phyloP scores from a whole-genome alignment of 768 basidiomycete genomes.

The Serpula lacrymans region DNA sequence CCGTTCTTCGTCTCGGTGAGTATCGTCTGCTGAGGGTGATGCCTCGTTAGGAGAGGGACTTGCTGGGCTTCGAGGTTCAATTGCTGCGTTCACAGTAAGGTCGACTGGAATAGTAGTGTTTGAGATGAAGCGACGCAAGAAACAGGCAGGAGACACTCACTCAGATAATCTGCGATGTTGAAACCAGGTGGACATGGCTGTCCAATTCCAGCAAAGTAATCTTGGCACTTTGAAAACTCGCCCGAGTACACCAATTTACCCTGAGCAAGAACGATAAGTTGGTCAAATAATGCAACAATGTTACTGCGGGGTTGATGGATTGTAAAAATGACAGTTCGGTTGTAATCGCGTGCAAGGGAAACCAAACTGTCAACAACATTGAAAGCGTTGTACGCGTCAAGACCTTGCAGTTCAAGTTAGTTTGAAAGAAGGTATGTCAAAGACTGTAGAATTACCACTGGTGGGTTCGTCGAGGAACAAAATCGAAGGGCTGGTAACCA shows the following conservation, averaged over 20 bases:
- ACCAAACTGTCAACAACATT: conserved; percentile 91
- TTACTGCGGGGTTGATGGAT: conserved; percentile 98
- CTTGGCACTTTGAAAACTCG: conserved; percentile 67
- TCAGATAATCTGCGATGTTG: conserved; percentile 96
- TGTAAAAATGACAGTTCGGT: conserved; percentile 94
- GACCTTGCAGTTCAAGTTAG: conserved; percentile 45
- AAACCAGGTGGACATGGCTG: conserved; percentile 89
- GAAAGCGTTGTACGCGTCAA: conserved; percentile 93
- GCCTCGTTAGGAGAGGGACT: conserved; percentile 25
- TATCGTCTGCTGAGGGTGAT: conserved; percentile 33
- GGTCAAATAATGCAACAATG: conserved; percentile 94
- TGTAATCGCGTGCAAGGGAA: conserved; percentile 81
- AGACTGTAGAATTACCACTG: conserved; percentile 55
- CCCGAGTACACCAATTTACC: conserved; percentile 88
- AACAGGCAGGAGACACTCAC: conserved; percentile 44
- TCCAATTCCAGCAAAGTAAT: conserved; percentile 77
- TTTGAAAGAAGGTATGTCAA: conserved; percentile 1
- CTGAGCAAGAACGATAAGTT: conserved; percentile 78
- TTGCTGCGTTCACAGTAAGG: conserved; percentile 59
- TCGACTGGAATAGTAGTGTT: conserved; percentile 47
- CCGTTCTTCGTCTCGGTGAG: conserved; percentile 68
- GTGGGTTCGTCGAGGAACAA: conserved; percentile 97
- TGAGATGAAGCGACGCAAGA: not conserved
- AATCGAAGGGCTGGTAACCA: conserved; percentile 96
- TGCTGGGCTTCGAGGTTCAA: conserved; percentile 28